Base-by-base conservation (phyloP, 305 asterid species). In the Fraxinus floribunda region DNA sequence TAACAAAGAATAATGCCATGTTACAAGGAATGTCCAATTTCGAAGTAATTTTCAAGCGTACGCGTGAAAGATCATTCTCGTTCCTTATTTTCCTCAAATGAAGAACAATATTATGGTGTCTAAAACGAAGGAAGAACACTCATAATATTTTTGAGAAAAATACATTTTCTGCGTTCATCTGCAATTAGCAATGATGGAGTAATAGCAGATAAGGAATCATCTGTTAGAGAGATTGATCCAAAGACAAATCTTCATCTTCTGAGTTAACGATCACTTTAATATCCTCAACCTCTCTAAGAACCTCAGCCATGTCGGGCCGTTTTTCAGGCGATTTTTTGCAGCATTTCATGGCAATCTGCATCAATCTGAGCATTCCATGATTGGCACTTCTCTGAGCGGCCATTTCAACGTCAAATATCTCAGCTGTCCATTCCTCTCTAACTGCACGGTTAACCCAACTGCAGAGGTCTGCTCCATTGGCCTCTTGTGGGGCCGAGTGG, bases 361-460 rank as follows among this genome's bases (percentile, higher is more conserved):
- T 77, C 82, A 94, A 82, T 79, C 80, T 86, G 68, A 94, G 79
- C 98, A 92, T 91, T 57, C 91, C 97, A 34, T 84, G 83, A 74
- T 84, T 90, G 16, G 95, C 93, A 26, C 92, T 90, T 79, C 90
- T 91, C 80, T 90, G 93, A 44, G 80, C 89, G 39, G 93, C 86
- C 15, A 94, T 89, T 89, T 94, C 98, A 24, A 88, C 83, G 34
- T 94, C 98, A 16, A 92, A 94, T 11, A 92, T 89, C 92, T 94
- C 98, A 66, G 94, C 98, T 44, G 98, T 92, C 98, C 98, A 94
- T 78, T 94, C 98, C 88, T 94, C 98, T 85, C 98, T 88, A 55
- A 94, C 94, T 0, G 97, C 98, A 3, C 97, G 90, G 82, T 94
- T 90, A 16, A 90, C 98, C 95, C 98, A 94, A 46, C 88, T 77